phyloP scores from a whole-genome alignment of 345 rosid species.

The Pistacia vera region DNA sequence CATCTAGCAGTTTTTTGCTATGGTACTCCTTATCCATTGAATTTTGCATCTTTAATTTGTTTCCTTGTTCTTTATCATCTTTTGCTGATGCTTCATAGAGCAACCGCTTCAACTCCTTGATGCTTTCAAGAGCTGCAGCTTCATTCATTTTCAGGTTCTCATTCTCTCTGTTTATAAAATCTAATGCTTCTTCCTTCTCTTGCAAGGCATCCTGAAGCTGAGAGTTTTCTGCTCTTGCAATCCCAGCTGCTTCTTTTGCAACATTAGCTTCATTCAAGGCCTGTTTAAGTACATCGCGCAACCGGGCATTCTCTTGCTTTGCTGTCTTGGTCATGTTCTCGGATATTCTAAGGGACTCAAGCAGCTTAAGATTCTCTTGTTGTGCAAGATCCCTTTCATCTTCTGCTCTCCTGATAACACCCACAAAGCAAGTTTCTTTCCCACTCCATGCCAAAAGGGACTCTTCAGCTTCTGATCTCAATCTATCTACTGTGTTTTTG shows the following conservation, averaged over 20 bases:
- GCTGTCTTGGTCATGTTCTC: conserved; percentile 43
- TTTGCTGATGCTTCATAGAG: conserved; percentile 39
- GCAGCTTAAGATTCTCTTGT: conserved; percentile 52
- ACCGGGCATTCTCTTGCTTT: conserved; percentile 65
- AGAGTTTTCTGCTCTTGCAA: conserved; percentile 72
- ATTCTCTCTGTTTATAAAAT: conserved; percentile 57
- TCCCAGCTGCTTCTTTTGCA: conserved; percentile 82
- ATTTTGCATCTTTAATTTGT: conserved; percentile 28
- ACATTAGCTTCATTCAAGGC: conserved; percentile 86
- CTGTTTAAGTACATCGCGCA: conserved; percentile 82
- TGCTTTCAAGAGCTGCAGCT: conserved; percentile 53
- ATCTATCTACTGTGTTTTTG: conserved; percentile 62
- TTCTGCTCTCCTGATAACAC: conserved; percentile 66
- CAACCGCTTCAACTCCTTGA: conserved; percentile 58
- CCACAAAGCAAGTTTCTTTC: conserved; percentile 74
- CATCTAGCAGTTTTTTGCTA: conserved; percentile 41
- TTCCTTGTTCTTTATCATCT: conserved; percentile 24
- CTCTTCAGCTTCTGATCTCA: conserved; percentile 80
- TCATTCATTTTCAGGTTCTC: conserved; percentile 67
- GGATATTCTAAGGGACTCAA: conserved; percentile 45
- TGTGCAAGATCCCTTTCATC: conserved; percentile 57
- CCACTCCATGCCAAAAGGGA: conserved; percentile 75
- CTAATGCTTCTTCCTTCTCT: conserved; percentile 66
- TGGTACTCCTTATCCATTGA: conserved; percentile 22
- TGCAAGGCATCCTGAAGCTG: conserved; percentile 62